These are phyloP conservation scores for Sclerotinia subarctica DNA, from an alignment of 2,329 filamentous ascomycete genomes.

Conservation along the genomic window DNA sequence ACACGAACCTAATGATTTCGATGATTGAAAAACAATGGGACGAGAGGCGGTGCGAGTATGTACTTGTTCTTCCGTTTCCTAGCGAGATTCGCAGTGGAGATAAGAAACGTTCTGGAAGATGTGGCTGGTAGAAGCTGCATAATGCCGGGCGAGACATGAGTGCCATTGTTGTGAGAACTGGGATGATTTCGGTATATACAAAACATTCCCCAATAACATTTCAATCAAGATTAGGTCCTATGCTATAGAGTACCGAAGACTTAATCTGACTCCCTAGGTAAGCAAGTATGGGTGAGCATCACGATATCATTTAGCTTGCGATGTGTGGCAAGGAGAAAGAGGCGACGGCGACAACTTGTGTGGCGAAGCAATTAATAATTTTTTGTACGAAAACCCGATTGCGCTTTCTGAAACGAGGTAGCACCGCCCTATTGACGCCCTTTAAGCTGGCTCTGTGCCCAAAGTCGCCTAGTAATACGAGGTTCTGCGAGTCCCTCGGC, in stretches of 20 bases:
- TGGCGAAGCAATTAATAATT: constrained; percentile 11
- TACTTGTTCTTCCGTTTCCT: constrained; percentile 2
- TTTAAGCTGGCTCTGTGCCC: not conserved
- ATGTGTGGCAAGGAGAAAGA: not conserved
- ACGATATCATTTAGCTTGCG: not conserved
- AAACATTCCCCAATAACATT: not conserved
- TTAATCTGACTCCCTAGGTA: not conserved
- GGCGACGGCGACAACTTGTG: constrained; percentile 5
- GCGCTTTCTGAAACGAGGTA: constrained; percentile 3
- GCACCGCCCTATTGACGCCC: constrained; percentile 11
- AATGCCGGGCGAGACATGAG: not conserved
- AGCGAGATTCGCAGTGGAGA: constrained; percentile 3
- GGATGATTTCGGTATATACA: not conserved
- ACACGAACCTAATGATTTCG: constrained; percentile 4
- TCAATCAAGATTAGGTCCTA: not conserved
- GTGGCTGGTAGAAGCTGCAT: constrained; percentile 1
- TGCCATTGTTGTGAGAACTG: not conserved
- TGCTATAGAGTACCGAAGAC: not conserved
- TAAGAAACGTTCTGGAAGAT: constrained; percentile 9
- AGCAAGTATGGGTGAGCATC: not conserved
- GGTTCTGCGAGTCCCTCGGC: not conserved
- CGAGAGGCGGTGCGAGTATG: constrained; percentile 1
- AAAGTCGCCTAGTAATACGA: not conserved
- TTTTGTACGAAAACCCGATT: not conserved
- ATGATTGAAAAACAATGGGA: not conserved